Base-by-base conservation (phyloP, 1,139 yeast species). In the Yamadazyma triangularis region DNA sequence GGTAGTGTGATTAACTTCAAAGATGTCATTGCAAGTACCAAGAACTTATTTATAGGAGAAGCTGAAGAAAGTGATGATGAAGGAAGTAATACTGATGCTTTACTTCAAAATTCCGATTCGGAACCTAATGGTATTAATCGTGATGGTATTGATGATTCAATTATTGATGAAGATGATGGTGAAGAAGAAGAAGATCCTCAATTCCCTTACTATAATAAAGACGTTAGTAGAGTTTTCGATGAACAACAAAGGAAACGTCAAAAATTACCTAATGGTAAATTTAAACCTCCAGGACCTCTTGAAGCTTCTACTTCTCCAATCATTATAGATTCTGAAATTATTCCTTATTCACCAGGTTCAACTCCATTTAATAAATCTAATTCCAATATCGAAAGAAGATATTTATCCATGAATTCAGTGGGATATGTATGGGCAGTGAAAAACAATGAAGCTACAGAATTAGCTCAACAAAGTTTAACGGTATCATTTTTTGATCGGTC, bases 401-500 rank as follows among this genome's bases (percentile, higher is more conserved):
- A 88, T 49, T 60, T 91, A 32, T 77, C 87, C 21, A 84, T 91
- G 73, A 87, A 86, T 46, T 67, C 83, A 6, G 60, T 79, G 24
- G 97, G 97, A 0, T 85, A 85, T 50, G 81, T 80, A 0, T 85
- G 95, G 80, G 68, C 85, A 0, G 94, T 86, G 13, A 71, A 72
- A 39, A 24, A 40, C 16, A 37, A 40, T 26, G 35, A 45, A 9
- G 30, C 33, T 13, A 35, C 28, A 10, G 29, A 41, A 8, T 34
- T 34, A 4, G 13, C 30, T 2, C 66, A 81, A 42, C 76, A 79
- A 42, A 78, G 89, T 29, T 68, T 89, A 12, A 87, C 96, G 0
- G 88, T 89, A 2, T 77, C 89, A 10, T 91, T 91, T 49, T 88
- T 87, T 48, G 96, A 91, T 51, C 66, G 84, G 30, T 77, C 88